phyloP scores from a whole-genome alignment of 176 grass and related monocot genomes.

The Saccharum spontaneum region DNA sequence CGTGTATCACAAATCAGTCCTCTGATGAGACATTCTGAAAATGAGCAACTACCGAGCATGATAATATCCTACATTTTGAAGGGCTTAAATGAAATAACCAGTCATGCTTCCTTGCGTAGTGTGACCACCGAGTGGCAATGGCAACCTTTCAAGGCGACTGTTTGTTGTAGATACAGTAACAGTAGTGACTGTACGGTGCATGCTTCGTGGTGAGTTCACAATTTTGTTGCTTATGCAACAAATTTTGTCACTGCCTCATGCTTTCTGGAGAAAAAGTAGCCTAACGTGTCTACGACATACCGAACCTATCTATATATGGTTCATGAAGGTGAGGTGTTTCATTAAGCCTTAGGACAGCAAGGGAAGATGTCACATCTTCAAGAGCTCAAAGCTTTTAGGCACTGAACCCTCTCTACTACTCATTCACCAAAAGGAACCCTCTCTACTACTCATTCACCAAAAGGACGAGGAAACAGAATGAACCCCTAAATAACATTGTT shows the following conservation, averaged over 20 bases:
- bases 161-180: conserved; percentile 7
- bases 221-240: conserved; percentile 31
- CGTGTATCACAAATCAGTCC: neutral
- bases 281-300: neutral
- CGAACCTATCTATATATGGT: neutral
- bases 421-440: neutral
- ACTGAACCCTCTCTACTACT: neutral
- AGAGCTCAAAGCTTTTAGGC: neutral
- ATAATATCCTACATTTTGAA: neutral
- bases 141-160: neutral
- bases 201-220: neutral
- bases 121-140: neutral
- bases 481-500: neutral
- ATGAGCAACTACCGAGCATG: neutral
- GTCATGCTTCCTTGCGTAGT: neutral
- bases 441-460: neutral
- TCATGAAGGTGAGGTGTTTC: neutral
- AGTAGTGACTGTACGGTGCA: neutral
- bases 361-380: neutral
- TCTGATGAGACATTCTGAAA: neutral
- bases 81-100: neutral
- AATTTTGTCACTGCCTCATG: neutral
- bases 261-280: neutral
- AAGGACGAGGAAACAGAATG: neutral
- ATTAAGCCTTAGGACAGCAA: neutral